Percentiles rank a stretch among this genome's conserved stretches.
phyloP scores from a whole-genome alignment of 805 yeast species.

The Ogataea sp. region DNA sequence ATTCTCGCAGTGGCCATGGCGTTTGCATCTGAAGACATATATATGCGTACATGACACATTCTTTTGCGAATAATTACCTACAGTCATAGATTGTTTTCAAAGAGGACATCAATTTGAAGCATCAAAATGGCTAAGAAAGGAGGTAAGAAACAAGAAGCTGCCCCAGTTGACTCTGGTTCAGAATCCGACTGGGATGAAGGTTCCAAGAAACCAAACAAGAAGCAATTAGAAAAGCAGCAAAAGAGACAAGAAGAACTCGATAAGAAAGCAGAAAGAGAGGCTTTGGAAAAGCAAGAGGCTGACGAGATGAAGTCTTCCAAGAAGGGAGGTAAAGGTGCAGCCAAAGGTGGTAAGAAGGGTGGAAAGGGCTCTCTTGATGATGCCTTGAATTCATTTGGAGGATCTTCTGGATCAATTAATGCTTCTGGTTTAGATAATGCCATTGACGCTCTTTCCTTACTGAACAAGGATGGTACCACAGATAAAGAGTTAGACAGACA shows the following conservation, averaged over 20 bases:
- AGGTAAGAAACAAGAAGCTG: constrained; percentile 44
- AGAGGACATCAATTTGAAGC: no score
- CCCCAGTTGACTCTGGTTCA: constrained; percentile 18
- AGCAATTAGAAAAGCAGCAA: constrained; percentile 59
- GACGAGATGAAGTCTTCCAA: constrained; percentile 45
- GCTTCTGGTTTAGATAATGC: constrained; percentile 78
- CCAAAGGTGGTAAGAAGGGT: constrained; percentile 47
- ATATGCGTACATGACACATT: no score
- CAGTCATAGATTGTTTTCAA: no score
- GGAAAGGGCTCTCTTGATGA: constrained; percentile 55
- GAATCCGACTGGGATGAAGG: constrained; percentile 61
- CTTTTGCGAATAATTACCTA: no score
- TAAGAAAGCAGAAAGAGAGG: constrained; percentile 79
- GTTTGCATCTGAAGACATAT: no score
- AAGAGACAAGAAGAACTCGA: constrained; percentile 71
- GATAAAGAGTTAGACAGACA: constrained; percentile 70
- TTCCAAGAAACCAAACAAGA: constrained; percentile 57
- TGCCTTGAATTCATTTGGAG: constrained; percentile 42
- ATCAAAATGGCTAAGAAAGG: constrained; percentile 21
- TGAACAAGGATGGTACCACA: constrained; percentile 47
- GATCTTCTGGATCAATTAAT: constrained; percentile 37
- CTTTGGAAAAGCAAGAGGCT: constrained; percentile 55
- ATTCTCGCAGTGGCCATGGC: no score
- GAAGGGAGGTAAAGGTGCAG: constrained; percentile 57
- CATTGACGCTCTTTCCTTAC: constrained; percentile 65